Percentiles rank a stretch among this genome's conserved stretches.
These are phyloP conservation scores for Rhizoctonia solani DNA, from an alignment of 1,284 basidiomycete species.

Conservation along the genomic window DNA sequence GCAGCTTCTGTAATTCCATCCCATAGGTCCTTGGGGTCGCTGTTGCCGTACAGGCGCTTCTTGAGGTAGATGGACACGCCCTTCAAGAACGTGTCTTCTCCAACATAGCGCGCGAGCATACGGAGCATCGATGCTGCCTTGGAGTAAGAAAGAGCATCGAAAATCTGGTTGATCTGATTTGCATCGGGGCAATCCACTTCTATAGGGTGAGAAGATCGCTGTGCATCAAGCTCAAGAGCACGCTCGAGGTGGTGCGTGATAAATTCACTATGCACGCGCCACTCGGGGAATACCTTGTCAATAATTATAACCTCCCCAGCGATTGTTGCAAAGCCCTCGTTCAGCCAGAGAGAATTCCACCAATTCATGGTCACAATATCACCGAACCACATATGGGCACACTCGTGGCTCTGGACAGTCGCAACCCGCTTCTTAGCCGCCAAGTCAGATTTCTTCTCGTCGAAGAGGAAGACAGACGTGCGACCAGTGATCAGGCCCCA, in stretches of 20 bases:
- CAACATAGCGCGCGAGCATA: conserved; percentile 89
- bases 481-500: conserved; percentile 94
- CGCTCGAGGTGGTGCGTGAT: conserved; percentile 62
- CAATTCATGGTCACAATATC: conserved; percentile 51
- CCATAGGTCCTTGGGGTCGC: conserved; percentile 88
- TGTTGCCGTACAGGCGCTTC: conserved; percentile 81
- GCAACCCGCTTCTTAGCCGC: conserved; percentile 81
- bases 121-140: conserved; percentile 88
- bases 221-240: conserved; percentile 68
- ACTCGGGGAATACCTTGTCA: conserved; percentile 76
- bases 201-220: conserved; percentile 92
- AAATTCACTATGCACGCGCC: conserved; percentile 64
- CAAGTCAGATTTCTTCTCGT: conserved; percentile 76
- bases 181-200: conserved; percentile 91
- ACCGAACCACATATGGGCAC: conserved; percentile 76
- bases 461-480: conserved; percentile 81
- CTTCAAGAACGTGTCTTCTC: conserved; percentile 85
- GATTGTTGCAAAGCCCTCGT: conserved; percentile 78
- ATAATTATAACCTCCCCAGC: conserved; percentile 85
- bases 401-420: conserved; percentile 69
- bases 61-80: conserved; percentile 93
- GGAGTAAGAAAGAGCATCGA: conserved; percentile 83
- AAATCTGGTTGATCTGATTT: conserved; percentile 79
- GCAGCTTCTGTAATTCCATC: conserved; percentile 81
- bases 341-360: conserved; percentile 47